phyloP scores from a whole-genome alignment of 225 moss, liverwort and hornwort species.

The Thuidium tamariscinum region DNA sequence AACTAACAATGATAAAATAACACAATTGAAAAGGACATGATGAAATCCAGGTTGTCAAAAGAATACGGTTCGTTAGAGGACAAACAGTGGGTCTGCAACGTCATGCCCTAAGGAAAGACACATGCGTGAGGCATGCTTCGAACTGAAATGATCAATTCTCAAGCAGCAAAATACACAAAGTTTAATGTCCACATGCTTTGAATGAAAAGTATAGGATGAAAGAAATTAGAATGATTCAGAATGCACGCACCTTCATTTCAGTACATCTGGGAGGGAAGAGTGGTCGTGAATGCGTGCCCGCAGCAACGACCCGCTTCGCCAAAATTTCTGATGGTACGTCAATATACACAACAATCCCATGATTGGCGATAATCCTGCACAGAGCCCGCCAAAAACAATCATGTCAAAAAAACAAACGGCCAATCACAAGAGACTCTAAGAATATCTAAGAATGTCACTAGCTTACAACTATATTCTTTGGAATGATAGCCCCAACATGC shows the following conservation, averaged over 20 bases:
- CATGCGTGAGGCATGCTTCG: neutral
- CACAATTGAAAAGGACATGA: neutral
- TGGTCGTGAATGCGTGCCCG: neutral
- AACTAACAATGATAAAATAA: neutral
- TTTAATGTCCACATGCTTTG: neutral
- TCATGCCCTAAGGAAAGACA: neutral
- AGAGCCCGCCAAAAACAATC: neutral
- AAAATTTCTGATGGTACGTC: neutral
- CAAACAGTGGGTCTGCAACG: neutral
- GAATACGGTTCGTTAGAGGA: neutral
- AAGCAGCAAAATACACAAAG: neutral
- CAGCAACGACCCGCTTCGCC: neutral
- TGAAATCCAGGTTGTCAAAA: neutral
- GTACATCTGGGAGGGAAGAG: constrained; percentile 2
- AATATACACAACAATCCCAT: constrained; percentile 3
- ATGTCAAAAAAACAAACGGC: neutral
- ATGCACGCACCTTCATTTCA: neutral
- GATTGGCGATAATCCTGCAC: neutral
- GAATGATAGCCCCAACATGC: neutral
- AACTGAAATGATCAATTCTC: neutral
- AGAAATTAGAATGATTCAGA: neutral
- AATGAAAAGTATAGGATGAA: neutral
- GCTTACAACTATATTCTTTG: neutral
- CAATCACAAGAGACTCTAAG: neutral
- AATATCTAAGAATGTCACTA: neutral